These are phyloP conservation scores for Ganoderma resinaceum DNA, from an alignment of 1,284 basidiomycete species.

Conservation along the genomic window DNA sequence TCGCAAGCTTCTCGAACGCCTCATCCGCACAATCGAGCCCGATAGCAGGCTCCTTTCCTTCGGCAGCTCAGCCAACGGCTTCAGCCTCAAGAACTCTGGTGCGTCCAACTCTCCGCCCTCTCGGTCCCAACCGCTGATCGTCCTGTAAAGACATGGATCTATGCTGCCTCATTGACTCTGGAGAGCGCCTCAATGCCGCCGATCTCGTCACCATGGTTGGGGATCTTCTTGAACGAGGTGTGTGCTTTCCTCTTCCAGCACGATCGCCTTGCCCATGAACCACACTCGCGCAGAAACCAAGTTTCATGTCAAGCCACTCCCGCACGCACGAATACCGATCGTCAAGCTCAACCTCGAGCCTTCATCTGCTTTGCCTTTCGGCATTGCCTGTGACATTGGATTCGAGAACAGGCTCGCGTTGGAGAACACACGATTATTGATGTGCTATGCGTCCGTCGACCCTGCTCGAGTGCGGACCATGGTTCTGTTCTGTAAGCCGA, in stretches of 20 bases:
- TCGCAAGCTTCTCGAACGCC: slow-evolving; percentile 90
- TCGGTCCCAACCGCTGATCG: slow-evolving; percentile 18
- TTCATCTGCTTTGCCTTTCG: slow-evolving; percentile 87
- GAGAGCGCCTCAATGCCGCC: slow-evolving; percentile 77
- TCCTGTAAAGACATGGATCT: slow-evolving; percentile 90
- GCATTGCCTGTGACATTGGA: slow-evolving; percentile 97
- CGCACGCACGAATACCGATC: slow-evolving; percentile 97
- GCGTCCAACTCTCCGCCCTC: slow-evolving; percentile 37
- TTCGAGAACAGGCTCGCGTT: slow-evolving; percentile 97
- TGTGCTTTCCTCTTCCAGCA: slow-evolving; percentile 32
- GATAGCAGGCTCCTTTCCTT: slow-evolving; percentile 92
- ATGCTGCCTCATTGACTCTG: slow-evolving; percentile 93
- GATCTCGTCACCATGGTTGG: slow-evolving; percentile 96
- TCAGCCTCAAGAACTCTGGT: slow-evolving; percentile 95
- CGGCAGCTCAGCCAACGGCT: slow-evolving; percentile 94
- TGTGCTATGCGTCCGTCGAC: slow-evolving; percentile 98
- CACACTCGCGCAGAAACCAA: slow-evolving; percentile 78
- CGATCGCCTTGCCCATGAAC: slow-evolving; percentile 17
- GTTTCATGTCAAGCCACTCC: slow-evolving; percentile 96
- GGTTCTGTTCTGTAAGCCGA: slow-evolving; percentile 89
- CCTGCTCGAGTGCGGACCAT: slow-evolving; percentile 92
- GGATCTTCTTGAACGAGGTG: slow-evolving; percentile 91
- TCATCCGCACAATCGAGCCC: slow-evolving; percentile 95
- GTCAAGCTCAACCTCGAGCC: slow-evolving; percentile 96
- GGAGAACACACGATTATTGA: slow-evolving; percentile 94